Base-by-base conservation (phyloP, 2,329 filamentous ascomycete species). In the Cordyceps militaris region DNA sequence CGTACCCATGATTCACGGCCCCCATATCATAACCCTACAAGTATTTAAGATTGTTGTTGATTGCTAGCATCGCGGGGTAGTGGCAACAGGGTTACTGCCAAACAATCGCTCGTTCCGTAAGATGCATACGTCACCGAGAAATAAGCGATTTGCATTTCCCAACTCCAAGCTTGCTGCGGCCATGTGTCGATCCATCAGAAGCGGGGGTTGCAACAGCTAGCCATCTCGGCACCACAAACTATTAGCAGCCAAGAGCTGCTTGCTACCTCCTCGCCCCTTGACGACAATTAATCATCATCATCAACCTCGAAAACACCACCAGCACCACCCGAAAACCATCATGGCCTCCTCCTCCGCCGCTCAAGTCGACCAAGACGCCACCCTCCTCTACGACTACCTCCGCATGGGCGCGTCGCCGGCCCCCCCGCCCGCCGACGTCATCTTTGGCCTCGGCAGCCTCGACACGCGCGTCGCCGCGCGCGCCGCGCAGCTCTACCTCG, bases 391-490 rank as follows among this genome's bases (percentile, higher is more conserved):
- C 65, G 68, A 74, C 57, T 78, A 77, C 64, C 75, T 76, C 64
- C 74, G 69, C 46, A 71, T 76, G 64, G 61, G 63, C 59, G 71
- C 74, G 66, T 53, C 69, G 11, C 65, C n/a, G n/a, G n/a, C n/a
- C n/a, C n/a, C 73, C 21, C 58, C 49, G 21, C 68, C 68, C 47
- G 71, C 71, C 52, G 71, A 74, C 57, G 74, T 74, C 55, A 67
- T 78, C 58, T 78, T 78, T 69, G 74, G 73, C 64, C 71, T 78
- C 46, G 77, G 76, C 67, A 76, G 73, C 62, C 74, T 77, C 59
- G 75, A 78, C 65, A 69, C 68, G 3, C 74, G 76, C 57, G 73
- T 78, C 38, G 75, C 76, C 53, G 62, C 64, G 40, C 70, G 70
- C 43, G 75, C 75, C 10, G 73, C 75, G 1, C 67, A 73, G 60